Evolutionary conservation across 257 asterid species (phyloP).

Genomic region (Gardenia jasminoides): DNA sequence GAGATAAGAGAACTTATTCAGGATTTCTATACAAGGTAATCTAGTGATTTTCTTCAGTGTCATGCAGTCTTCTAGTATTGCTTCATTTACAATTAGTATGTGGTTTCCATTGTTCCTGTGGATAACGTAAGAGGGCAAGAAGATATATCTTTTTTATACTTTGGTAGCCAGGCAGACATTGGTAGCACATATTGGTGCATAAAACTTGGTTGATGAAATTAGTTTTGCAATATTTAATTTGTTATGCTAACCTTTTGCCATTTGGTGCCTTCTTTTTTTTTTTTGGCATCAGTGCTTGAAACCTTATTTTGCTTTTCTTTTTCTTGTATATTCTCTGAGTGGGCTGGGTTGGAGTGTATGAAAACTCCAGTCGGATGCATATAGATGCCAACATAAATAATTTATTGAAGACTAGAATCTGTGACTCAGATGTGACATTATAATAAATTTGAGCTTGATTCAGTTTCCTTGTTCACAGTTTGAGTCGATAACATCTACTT

Average conservation of each 20-base stretch:
- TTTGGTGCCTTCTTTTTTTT: not conserved
- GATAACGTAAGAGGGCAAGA: not conserved
- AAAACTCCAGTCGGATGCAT: not conserved
- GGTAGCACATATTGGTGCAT: not conserved
- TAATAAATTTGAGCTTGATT: not conserved
- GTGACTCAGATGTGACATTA: not conserved
- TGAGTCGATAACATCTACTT: not conserved
- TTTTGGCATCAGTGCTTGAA: not conserved
- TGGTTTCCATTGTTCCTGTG: not conserved
- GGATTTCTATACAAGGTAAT: constrained; percentile 91
- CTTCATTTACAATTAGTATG: not conserved
- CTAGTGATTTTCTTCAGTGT: not conserved
- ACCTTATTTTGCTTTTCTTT: not conserved
- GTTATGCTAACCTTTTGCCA: not conserved
- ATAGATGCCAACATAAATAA: not conserved
- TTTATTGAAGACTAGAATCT: not conserved
- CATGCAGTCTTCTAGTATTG: not conserved
- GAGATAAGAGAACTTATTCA: constrained; percentile 91
- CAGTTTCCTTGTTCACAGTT: not conserved
- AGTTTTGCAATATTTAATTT: not conserved
- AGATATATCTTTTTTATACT: not conserved
- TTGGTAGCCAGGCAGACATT: not conserved
- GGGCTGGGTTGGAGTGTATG: too few relatives aligned
- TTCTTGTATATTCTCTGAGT: not conserved
- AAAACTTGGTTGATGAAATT: not conserved